Conservation (phyloP, 1,284 basidiomycete species). For the Apiotrichum gracile region DNA sequence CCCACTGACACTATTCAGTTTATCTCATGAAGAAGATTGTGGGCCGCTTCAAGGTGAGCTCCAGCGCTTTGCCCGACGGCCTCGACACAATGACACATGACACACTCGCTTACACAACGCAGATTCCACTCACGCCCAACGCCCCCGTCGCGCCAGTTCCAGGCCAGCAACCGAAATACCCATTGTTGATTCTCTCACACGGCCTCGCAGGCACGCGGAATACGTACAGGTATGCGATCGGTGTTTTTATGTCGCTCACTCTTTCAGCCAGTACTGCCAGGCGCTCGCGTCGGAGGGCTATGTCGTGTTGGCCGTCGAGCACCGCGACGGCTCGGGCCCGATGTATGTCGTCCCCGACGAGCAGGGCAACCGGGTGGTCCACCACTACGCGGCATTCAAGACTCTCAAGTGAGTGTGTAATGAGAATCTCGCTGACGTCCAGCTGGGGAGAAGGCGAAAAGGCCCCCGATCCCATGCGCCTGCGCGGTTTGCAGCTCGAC, state of each 20-base stretch:
- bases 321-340: conserved; percentile 68
- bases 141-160: not conserved
- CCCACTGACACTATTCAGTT: too few relatives aligned
- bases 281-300: conserved; percentile 65
- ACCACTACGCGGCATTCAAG: not conserved
- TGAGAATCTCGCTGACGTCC: conserved; percentile 44
- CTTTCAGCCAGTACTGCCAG: conserved; percentile 55
- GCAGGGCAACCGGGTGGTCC: not conserved
- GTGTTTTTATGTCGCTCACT: too few relatives aligned
- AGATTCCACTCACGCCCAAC: not conserved
- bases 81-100: not conserved
- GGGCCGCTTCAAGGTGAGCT: not conserved
- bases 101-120: not conserved
- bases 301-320: conserved; percentile 69
- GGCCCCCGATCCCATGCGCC: conserved; percentile 32
- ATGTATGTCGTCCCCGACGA: conserved; percentile 34
- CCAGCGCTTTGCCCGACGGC: too few relatives aligned
- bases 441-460: not conserved
- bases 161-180: conserved; percentile 50
- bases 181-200: conserved; percentile 72
- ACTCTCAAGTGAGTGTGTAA: not conserved
- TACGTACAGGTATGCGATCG: conserved; percentile 58
- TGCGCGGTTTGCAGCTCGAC: conserved; percentile 60
- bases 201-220: conserved; percentile 69
- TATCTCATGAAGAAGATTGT: not conserved